Evolutionary conservation across 345 rosid genomes (phyloP).

Genomic region (Eucalyptus erythrocorys): DNA sequence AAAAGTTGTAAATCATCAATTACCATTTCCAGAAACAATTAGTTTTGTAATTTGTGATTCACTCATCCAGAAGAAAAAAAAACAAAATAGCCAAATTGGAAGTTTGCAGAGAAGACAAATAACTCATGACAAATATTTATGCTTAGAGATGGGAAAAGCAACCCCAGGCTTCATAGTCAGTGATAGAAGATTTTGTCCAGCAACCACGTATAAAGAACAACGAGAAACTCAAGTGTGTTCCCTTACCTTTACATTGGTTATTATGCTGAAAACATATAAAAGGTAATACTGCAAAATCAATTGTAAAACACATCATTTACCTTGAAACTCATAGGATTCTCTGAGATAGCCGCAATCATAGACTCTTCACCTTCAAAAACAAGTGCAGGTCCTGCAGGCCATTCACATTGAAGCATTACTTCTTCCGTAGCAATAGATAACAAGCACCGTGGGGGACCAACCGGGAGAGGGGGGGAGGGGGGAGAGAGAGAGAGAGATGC

Average conservation of each 20-base stretch:
- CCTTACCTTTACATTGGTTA: background rate
- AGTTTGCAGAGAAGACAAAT: background rate
- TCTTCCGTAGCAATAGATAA: background rate
- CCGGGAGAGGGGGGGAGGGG: background rate
- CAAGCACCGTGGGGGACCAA: background rate
- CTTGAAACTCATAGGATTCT: conserved; percentile 74
- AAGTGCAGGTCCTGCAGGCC: conserved; percentile 84
- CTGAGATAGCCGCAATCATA: conserved; percentile 80
- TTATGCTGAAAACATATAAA: background rate
- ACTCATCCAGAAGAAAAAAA: background rate
- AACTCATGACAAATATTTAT: background rate
- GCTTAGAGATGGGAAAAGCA: background rate
- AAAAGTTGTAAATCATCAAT: background rate
- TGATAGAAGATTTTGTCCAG: background rate
- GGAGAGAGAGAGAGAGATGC: background rate
- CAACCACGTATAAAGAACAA: background rate
- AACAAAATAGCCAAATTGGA: background rate
- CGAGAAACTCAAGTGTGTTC: background rate
- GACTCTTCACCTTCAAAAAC: conserved; percentile 98
- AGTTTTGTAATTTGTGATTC: background rate
- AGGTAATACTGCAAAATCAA: background rate
- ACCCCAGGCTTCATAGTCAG: background rate
- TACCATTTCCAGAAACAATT: background rate
- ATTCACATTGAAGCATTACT: background rate
- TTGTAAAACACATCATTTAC: conserved; percentile 10